Conservation (phyloP, 352 stramenopile genomes). For the Phytophthora kernoviae region DNA sequence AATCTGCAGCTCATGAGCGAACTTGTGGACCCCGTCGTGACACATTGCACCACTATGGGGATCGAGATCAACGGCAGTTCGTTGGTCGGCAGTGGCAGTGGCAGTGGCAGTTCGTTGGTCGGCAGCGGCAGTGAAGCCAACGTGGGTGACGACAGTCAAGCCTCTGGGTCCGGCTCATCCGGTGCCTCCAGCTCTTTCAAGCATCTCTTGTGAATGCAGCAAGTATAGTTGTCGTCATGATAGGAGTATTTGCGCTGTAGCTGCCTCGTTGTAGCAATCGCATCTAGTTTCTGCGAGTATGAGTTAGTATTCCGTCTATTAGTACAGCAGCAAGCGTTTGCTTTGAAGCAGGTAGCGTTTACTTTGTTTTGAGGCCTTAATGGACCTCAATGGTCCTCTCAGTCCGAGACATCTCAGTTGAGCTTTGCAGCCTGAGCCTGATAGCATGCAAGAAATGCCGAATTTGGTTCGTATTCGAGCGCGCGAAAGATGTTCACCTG, state of each 20-base stretch:
- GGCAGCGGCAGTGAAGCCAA: constrained; percentile 19
- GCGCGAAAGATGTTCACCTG: constrained; percentile 87
- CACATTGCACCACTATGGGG: constrained; percentile 38
- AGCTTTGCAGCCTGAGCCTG: too few species aligned
- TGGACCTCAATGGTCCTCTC: too few species aligned
- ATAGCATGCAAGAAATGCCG: constrained; percentile 83
- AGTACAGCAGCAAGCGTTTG: too few species aligned
- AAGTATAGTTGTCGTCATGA: background rate
- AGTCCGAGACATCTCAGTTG: too few species aligned
- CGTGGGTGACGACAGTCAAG: constrained; percentile 24
- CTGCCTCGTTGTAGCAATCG: background rate
- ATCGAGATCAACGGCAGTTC: constrained; percentile 32
- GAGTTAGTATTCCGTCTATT: background rate
- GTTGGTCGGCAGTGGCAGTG: constrained; percentile 18
- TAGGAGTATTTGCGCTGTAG: constrained; percentile 9
- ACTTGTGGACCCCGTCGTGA: constrained; percentile 43
- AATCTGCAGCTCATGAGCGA: constrained; percentile 48
- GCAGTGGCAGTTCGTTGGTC: constrained; percentile 23
- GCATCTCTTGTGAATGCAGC: background rate
- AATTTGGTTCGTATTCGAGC: constrained; percentile 92
- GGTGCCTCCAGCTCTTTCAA: background rate
- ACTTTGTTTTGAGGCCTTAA: constrained; percentile 27
- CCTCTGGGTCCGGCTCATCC: constrained; percentile 26
- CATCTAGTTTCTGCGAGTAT: background rate
- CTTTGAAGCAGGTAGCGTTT: too few species aligned